phyloP scores from a whole-genome alignment of 257 asterid species.

The Schizonepeta tenuifolia region DNA sequence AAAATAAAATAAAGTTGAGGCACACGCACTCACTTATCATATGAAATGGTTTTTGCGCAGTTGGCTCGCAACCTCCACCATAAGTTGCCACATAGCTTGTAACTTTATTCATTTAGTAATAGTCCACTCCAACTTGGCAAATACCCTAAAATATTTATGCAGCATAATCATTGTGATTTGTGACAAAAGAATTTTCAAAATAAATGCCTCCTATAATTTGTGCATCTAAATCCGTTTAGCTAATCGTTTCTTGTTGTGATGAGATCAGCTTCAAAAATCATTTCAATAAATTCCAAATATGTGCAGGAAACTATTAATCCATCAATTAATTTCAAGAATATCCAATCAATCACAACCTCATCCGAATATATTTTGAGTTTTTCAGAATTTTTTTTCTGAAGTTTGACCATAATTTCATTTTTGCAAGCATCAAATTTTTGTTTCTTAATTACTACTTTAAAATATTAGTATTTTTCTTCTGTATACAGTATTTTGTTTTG shows the following conservation, averaged over 20 bases:
- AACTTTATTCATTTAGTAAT: no score
- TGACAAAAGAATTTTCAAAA: background rate
- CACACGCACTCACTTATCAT: no score
- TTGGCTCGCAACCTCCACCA: no score
- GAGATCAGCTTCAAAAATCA: background rate
- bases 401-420: background rate
- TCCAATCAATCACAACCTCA: background rate
- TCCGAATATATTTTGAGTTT: background rate
- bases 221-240: slow-evolving; percentile 13
- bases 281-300: background rate
- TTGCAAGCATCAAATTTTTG: background rate
- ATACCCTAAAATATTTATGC: background rate
- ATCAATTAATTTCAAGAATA: background rate
- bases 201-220: background rate
- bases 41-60: no score
- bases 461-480: no score
- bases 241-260: background rate
- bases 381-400: background rate
- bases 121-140: no score
- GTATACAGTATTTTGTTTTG: no score
- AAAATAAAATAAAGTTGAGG: no score
- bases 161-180: slow-evolving; percentile 16
- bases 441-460: no score
- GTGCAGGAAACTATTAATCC: background rate
- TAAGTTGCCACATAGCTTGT: no score